Base-by-base conservation (phyloP, 2,329 filamentous ascomycete species). In the Cercospora zeae-maydis region DNA sequence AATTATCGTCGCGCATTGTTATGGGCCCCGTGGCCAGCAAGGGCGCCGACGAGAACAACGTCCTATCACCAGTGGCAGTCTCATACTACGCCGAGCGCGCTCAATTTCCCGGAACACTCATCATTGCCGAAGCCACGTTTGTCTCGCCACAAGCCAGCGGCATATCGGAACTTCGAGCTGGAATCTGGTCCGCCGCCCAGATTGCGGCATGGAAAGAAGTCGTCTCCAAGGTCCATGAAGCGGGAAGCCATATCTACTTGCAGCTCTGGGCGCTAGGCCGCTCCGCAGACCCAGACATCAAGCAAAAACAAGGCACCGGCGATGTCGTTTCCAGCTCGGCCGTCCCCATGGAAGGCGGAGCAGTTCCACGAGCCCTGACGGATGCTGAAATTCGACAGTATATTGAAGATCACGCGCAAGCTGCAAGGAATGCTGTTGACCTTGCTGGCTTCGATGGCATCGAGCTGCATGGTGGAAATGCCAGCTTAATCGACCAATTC, bases 401-500 rank as follows among this genome's bases (percentile, higher is more conserved):
- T 14, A 71, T 80, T 24, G 53, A 66, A 4, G 75, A 77, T 11
- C 81, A 75, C 58, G 78, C 76, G 13, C 69, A 73, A 21, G 79
- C 78, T 4, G 80, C 82, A 0, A 78, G 77, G 69, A 78, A 77
- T 47, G 78, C 80, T 1, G 71, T 82, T 7, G 74, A 77, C 47
- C 64, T 63, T 11, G 84, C 82, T 3, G 84, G 84, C 0, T 84
- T 86, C 66, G 88, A 90, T 69, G 84, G 85, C 3, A 81, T 90
- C 14, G 88, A 81, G 64, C 74, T 82, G 11, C 79, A 81, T 65
- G 79, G 73, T 34, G 76, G 71, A 4, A 75, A 74, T 58, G 72
- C 72, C 13, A 91, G 91, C 70, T 78, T 92, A 1, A 73, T 89
- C 8, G 82, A 83, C 61, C 82, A 88, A 67, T 92, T 91, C 73